Percentiles rank a stretch among this genome's conserved stretches.
phyloP scores from a whole-genome alignment of 176 grass and related monocot genomes.

The Oryza meridionalis region DNA sequence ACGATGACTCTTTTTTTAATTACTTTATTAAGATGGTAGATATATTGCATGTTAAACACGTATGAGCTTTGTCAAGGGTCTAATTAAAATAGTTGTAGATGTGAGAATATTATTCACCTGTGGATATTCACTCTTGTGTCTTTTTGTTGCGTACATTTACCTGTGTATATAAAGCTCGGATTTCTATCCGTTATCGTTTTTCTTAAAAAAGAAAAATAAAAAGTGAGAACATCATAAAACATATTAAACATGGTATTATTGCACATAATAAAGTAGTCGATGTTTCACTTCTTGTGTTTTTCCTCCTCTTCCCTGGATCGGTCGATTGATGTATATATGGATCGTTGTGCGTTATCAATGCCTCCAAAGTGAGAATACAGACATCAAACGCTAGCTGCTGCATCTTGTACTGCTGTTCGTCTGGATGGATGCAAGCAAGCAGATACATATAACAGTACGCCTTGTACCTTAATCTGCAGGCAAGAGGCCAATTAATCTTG shows the following conservation, averaged over 20 bases:
- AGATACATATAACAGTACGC: neutral
- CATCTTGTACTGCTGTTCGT: constrained; percentile 36
- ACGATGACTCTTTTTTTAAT: no score
- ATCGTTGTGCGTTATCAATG: neutral
- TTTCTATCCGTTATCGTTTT: no score
- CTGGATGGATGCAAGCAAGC: constrained; percentile 17
- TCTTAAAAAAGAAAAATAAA: no score
- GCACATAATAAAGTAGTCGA: neutral
- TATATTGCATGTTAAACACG: no score
- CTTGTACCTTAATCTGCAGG: neutral
- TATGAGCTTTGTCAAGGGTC: no score
- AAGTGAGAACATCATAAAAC: neutral
- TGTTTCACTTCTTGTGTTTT: neutral
- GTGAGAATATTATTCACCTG: no score
- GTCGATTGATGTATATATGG: neutral
- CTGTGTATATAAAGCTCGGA: no score
- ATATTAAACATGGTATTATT: neutral
- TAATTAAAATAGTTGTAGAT: no score
- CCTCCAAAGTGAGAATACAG: constrained; percentile 41
- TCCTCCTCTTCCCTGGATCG: constrained; percentile 24
- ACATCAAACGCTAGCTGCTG: neutral
- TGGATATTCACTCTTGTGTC: no score
- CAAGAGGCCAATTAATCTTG: constrained; percentile 34
- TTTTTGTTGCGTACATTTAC: no score
- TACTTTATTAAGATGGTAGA: no score